Percentiles rank a stretch among this genome's conserved stretches.
Conservation (phyloP, 2,329 filamentous ascomycete genomes). For the Verticillium klebahnii region DNA sequence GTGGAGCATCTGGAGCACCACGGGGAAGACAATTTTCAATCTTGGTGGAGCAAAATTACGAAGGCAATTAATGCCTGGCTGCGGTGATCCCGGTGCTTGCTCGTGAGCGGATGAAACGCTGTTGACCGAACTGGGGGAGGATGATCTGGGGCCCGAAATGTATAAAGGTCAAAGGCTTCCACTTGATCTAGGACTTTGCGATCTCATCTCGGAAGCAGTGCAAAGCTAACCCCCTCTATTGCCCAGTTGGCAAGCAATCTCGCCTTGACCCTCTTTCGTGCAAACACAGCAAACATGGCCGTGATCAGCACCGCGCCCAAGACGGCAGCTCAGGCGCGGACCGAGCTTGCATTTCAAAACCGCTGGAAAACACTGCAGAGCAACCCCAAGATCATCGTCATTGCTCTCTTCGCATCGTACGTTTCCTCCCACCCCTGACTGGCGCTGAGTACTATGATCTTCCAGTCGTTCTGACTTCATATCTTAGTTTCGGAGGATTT, state of each 20-base stretch:
- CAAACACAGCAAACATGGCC: not conserved
- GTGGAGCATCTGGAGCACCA: conserved; percentile 1
- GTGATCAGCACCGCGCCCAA: not conserved
- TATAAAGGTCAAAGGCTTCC: not conserved
- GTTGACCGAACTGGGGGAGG: not conserved
- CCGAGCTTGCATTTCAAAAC: conserved; percentile 2
- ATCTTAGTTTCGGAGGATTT: conserved; percentile 39
- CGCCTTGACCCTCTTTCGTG: not conserved
- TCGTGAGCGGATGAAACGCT: not conserved
- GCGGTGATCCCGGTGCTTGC: not conserved
- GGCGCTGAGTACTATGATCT: not conserved
- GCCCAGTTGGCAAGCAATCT: not conserved
- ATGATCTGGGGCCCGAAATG: not conserved
- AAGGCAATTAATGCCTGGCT: not conserved
- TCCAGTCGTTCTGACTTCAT: conserved; percentile 9
- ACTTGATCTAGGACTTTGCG: not conserved
- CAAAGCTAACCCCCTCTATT: not conserved
- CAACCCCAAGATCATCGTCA: conserved; percentile 30
- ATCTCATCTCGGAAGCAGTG: not conserved
- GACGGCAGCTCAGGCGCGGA: not conserved
- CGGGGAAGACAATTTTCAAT: not conserved
- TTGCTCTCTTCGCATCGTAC: conserved; percentile 32
- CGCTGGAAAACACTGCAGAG: conserved; percentile 20
- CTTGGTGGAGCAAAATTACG: not conserved
- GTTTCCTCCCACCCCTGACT: not conserved